These are phyloP conservation scores for Isoetes taiwanensis DNA, from an alignment of 75 land plant genomes.

Conservation along the genomic window DNA sequence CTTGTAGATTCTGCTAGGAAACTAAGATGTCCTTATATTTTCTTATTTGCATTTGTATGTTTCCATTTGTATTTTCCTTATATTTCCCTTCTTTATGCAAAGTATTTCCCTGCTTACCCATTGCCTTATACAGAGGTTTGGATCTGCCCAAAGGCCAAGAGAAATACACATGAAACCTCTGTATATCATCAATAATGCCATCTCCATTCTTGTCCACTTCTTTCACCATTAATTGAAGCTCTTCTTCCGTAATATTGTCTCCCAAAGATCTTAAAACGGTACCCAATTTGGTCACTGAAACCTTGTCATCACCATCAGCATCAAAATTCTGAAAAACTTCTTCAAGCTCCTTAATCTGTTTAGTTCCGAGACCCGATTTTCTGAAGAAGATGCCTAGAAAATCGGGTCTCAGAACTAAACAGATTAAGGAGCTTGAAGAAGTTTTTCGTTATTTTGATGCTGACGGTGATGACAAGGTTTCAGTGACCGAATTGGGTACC, in stretches of 20 bases:
- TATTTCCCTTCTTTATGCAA: no score
- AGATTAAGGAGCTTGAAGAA: conserved; percentile 35
- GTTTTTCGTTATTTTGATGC: conserved; percentile 47
- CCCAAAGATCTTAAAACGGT: conserved; percentile 37
- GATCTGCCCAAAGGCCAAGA: no score
- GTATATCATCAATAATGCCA: conserved; percentile 48
- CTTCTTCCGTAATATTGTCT: conserved; percentile 24
- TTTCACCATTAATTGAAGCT: conserved; percentile 37
- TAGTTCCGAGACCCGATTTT: no score
- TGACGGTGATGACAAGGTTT: conserved; percentile 54
- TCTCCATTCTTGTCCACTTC: conserved; percentile 51
- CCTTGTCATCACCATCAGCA: conserved; percentile 46
- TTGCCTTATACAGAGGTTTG: no score
- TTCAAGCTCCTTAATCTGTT: conserved; percentile 35
- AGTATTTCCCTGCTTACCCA: no score
- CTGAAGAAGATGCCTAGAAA: no score
- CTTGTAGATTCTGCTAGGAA: no score
- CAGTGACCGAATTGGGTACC: conserved; percentile 32
- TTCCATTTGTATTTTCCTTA: no score
- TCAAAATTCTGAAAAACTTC: conserved; percentile 47
- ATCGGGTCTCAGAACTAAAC: no score
- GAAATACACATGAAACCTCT: no score
- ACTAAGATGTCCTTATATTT: no score
- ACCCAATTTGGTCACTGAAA: conserved; percentile 38
- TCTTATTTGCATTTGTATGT: no score